phyloP scores from a whole-genome alignment of 2,329 filamentous ascomycete species.

The Penicillium sumatraense region DNA sequence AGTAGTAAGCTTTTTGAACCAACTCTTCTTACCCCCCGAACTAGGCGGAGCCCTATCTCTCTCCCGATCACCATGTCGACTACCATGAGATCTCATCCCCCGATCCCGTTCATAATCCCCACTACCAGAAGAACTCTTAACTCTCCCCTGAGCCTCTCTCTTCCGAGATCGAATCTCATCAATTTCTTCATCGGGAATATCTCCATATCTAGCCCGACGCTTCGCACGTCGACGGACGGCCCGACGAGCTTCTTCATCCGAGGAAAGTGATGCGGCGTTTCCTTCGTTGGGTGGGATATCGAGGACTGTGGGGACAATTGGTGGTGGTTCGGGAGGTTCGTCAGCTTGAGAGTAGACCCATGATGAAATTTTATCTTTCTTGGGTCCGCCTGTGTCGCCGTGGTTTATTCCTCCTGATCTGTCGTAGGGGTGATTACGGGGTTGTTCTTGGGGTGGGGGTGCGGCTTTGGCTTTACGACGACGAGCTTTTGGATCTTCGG shows the following conservation, averaged over 20 bases:
- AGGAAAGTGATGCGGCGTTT: slow-evolving; percentile 43
- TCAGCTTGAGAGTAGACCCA: slow-evolving; percentile 55
- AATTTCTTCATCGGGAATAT: slow-evolving; percentile 43
- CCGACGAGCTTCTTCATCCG: slow-evolving; percentile 48
- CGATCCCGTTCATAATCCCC: slow-evolving; percentile 45
- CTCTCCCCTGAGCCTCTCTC: slow-evolving; percentile 32
- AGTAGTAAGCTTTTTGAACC: slow-evolving; percentile 50
- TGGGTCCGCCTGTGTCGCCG: slow-evolving; percentile 12
- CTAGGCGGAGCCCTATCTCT: slow-evolving; percentile 21
- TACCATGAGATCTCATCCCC: slow-evolving; percentile 35
- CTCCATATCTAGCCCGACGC: slow-evolving; percentile 45
- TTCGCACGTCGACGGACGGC: slow-evolving; percentile 43
- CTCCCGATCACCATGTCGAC: slow-evolving; percentile 26
- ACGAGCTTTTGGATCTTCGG: slow-evolving; percentile 38
- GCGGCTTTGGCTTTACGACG: slow-evolving; percentile 41
- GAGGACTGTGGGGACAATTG: slow-evolving; percentile 51
- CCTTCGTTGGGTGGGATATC: slow-evolving; percentile 42
- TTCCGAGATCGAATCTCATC: slow-evolving; percentile 41
- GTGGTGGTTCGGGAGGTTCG: slow-evolving; percentile 54
- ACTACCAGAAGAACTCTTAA: slow-evolving; percentile 47
- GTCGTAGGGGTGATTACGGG: slow-evolving; percentile 27
- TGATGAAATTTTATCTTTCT: slow-evolving; percentile 53
- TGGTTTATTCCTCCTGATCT: slow-evolving; percentile 39
- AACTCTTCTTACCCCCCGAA: slow-evolving; percentile 42
- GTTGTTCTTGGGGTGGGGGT: slow-evolving; percentile 23